Conservation (phyloP, 768 basidiomycete genomes). For the Tulasnella sp. region DNA sequence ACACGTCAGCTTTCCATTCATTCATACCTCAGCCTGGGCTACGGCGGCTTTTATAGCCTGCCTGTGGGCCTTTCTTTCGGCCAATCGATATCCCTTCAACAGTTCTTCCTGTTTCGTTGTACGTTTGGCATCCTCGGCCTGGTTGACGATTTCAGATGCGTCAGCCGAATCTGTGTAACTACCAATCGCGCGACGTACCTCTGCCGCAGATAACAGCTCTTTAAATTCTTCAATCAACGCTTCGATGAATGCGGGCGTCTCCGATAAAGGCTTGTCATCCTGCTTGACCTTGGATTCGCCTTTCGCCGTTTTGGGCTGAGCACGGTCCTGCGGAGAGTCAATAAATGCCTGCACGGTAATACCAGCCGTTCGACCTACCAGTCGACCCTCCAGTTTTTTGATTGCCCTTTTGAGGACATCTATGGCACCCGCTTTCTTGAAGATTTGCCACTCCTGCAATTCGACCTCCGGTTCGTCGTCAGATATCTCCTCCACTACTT, state of each 20-base stretch:
- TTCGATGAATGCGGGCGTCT: conserved; percentile 66
- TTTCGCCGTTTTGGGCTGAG: conserved; percentile 60
- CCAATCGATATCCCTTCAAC: background rate
- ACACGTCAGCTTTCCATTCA: background rate
- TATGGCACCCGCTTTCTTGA: conserved; percentile 54
- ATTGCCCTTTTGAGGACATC: conserved; percentile 75
- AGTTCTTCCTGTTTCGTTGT: conserved; percentile 3
- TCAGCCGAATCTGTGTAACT: background rate
- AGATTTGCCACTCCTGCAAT: conserved; percentile 35
- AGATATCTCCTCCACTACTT: conserved; percentile 17
- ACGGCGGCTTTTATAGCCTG: conserved; percentile 14
- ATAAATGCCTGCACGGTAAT: background rate
- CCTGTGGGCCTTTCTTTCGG: background rate
- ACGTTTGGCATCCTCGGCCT: conserved; percentile 5
- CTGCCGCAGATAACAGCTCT: conserved; percentile 75
- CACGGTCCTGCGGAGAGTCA: conserved; percentile 47
- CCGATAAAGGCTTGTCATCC: conserved; percentile 71
- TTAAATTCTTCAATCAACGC: conserved; percentile 72
- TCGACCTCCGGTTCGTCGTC: conserved; percentile 38
- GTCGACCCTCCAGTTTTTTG: conserved; percentile 33
- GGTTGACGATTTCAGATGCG: background rate
- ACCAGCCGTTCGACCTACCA: conserved; percentile 27
- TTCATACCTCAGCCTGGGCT: background rate
- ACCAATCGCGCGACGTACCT: conserved; percentile 44
- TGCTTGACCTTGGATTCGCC: conserved; percentile 72